phyloP scores from a whole-genome alignment of 2,329 filamentous ascomycete species.

The Exophiala calicioides region DNA sequence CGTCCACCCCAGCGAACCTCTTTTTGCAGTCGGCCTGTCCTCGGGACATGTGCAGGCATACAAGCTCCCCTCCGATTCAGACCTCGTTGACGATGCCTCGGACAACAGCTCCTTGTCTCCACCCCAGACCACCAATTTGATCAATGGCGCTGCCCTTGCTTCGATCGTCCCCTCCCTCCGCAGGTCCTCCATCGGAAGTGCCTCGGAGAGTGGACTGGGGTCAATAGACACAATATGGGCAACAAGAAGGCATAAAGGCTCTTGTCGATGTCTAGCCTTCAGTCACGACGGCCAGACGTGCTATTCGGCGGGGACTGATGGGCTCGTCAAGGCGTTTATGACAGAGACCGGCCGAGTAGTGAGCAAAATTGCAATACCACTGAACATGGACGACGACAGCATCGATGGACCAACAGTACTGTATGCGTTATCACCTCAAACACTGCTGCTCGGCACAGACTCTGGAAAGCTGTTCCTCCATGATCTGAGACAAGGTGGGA shows the following conservation, averaged over 20 bases:
- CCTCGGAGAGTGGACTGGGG: conserved; percentile 64
- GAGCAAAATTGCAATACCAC: conserved; percentile 78
- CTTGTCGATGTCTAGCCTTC: conserved; percentile 80
- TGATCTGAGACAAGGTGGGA: conserved; percentile 63
- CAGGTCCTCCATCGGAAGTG: conserved; percentile 37
- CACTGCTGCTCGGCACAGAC: conserved; percentile 85
- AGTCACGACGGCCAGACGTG: conserved; percentile 72
- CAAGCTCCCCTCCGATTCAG: conserved; percentile 61
- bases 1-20: conserved; percentile 78
- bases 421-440: conserved; percentile 82
- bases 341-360: conserved; percentile 65
- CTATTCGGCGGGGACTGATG: conserved; percentile 63
- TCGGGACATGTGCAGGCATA: conserved; percentile 59
- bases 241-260: conserved; percentile 89
- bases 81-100: conserved; percentile 32
- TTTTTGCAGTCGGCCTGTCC: conserved; percentile 75
- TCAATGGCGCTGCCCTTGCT: conserved; percentile 18
- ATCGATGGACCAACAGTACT: conserved; percentile 75
- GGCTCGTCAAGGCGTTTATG: conserved; percentile 62
- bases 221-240: conserved; percentile 82
- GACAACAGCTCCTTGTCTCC: conserved; percentile 17
- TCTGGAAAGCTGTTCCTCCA: conserved; percentile 85
- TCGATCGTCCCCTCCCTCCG: conserved; percentile 26
- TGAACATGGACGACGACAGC: conserved; percentile 8
- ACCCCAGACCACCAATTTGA: conserved; percentile 2